These are phyloP conservation scores for Cucumis melo DNA, from an alignment of 306 rosid genomes.

Conservation along the genomic window DNA sequence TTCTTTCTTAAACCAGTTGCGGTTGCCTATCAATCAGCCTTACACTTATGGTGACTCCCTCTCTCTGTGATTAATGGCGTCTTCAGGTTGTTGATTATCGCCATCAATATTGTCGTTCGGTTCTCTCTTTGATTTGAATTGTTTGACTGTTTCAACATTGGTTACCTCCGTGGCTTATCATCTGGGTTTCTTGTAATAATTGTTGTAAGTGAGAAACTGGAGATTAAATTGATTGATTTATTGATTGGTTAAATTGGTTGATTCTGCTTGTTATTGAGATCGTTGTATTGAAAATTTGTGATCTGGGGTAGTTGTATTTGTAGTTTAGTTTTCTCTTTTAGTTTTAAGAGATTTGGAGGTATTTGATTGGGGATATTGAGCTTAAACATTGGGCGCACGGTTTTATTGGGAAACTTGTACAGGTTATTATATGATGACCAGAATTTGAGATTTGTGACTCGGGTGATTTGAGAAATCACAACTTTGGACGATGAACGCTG, in stretches of 20 bases:
- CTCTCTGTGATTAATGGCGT: background rate
- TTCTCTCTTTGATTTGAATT: background rate
- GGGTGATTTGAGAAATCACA: conserved; percentile 9
- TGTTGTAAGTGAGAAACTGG: background rate
- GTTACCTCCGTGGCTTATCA: background rate
- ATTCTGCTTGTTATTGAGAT: background rate
- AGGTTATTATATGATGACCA: background rate
- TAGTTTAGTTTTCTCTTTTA: background rate
- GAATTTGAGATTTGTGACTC: background rate
- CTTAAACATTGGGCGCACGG: background rate
- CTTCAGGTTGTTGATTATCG: background rate
- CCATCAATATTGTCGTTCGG: background rate
- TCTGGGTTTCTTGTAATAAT: background rate
- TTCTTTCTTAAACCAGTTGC: conserved; percentile 4
- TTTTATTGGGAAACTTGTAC: background rate
- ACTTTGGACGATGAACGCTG: conserved; percentile 59
- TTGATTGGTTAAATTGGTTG: background rate
- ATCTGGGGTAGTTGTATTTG: background rate
- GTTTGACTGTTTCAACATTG: background rate
- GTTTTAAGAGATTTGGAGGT: background rate
- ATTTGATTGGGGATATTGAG: background rate
- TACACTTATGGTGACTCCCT: background rate
- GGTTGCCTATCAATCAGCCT: background rate
- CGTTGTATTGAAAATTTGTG: background rate
- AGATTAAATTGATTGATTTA: background rate